phyloP scores from a whole-genome alignment of 2,329 filamentous ascomycete species.

The Endoconidiophora polonica region DNA sequence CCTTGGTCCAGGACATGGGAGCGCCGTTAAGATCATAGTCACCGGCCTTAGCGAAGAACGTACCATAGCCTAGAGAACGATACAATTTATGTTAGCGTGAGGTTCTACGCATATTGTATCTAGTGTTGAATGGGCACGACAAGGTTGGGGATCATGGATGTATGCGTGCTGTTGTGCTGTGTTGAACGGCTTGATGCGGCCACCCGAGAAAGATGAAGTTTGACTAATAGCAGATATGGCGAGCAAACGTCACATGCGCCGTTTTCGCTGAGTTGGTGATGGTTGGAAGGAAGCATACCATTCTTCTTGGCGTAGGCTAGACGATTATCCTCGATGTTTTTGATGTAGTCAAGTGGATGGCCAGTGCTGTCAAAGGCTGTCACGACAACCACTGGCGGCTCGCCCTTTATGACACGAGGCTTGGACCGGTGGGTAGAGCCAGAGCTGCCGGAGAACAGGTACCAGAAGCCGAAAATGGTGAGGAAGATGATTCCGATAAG shows the following conservation, averaged over 20 bases:
- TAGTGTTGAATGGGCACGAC: background rate
- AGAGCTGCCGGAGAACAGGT: conserved; percentile 31
- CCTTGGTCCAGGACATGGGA: conserved; percentile 52
- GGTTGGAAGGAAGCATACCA: conserved; percentile 40
- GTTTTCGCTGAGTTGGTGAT: background rate
- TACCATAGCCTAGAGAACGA: conserved; percentile 52
- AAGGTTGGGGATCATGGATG: background rate
- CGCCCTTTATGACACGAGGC: conserved; percentile 22
- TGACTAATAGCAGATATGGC: background rate
- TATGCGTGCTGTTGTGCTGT: background rate
- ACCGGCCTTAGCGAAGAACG: conserved; percentile 61
- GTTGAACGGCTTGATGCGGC: background rate
- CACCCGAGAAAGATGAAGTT: background rate
- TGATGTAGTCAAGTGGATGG: conserved; percentile 43
- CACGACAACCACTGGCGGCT: conserved; percentile 57
- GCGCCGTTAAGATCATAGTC: conserved; percentile 55
- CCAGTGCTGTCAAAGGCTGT: conserved; percentile 51
- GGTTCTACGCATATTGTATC: background rate
- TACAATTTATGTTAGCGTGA: conserved; percentile 4
- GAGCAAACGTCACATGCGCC: background rate
- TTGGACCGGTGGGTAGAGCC: conserved; percentile 8
- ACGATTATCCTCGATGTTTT: conserved; percentile 66
- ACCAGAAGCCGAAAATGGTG: conserved; percentile 41
- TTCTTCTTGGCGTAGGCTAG: conserved; percentile 71
- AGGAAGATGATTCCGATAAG: conserved; percentile 37